Evolutionary conservation across 495 filamentous ascomycete species (phyloP).

Genomic region (Pyronema omphalodes): DNA sequence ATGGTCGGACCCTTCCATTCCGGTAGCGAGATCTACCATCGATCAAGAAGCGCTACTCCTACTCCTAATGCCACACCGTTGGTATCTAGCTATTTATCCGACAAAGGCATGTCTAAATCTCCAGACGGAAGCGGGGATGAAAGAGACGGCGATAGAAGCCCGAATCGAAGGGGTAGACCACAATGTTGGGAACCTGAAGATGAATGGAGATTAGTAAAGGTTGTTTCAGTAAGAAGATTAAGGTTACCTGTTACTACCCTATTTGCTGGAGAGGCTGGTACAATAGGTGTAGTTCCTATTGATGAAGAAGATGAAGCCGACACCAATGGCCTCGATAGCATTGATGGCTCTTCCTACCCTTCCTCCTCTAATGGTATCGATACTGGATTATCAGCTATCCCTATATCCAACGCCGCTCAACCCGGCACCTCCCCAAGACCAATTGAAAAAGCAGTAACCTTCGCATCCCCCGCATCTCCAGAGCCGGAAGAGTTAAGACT

Average conservation of each 20-base stretch:
- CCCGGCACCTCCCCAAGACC: no score
- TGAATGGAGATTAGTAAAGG: conserved; percentile 24
- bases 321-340: background rate
- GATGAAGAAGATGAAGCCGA: background rate
- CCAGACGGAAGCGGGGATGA: background rate
- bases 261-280: conserved; percentile 69
- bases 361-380: background rate
- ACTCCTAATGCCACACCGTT: conserved; percentile 16
- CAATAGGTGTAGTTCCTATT: conserved; percentile 54
- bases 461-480: conserved; percentile 21
- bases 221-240: conserved; percentile 74
- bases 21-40: background rate
- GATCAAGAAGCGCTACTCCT: conserved; percentile 17
- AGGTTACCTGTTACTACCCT: conserved; percentile 65
- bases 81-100: background rate
- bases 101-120: background rate
- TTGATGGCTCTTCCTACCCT: background rate
- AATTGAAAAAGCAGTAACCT: conserved; percentile 16
- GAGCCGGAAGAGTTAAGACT: conserved; percentile 31
- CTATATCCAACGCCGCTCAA: background rate
- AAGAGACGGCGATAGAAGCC: background rate
- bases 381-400: background rate
- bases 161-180: conserved; percentile 1
- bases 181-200: conserved; percentile 2
- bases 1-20: conserved; percentile 54